Conservation (phyloP, 371 early-diverging fungal genomes). For the Saksenaea vasiformis region DNA sequence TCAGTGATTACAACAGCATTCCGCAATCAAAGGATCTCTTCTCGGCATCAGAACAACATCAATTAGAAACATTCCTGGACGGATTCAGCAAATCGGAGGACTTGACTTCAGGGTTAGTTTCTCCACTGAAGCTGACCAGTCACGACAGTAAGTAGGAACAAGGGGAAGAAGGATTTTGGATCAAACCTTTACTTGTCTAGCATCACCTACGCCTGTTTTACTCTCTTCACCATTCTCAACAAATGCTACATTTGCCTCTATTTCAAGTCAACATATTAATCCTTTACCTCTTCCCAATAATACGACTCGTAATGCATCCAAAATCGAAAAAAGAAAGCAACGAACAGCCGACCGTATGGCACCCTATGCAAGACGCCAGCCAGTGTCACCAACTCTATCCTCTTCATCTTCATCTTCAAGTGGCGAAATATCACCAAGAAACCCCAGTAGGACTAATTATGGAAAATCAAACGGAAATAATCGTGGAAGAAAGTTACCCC, state of each 20-base stretch:
- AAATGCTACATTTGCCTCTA: constrained; percentile 16
- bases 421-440: not conserved
- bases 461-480: constrained; percentile 9
- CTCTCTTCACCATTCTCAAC: constrained; percentile 23
- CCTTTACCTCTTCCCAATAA: constrained; percentile 14
- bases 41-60: constrained; percentile 11
- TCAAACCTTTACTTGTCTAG: constrained; percentile 6
- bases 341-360: not conserved
- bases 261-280: constrained; percentile 1
- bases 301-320: not conserved
- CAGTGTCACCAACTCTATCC: not conserved
- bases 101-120: not conserved
- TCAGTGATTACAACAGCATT: not conserved
- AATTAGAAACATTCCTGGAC: constrained; percentile 19
- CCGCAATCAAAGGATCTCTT: constrained; percentile 6
- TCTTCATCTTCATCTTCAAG: constrained; percentile 1
- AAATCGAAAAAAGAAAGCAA: not conserved
- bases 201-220: constrained; percentile 23
- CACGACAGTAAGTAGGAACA: not conserved
- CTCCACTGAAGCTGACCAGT: not conserved
- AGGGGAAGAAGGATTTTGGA: not conserved
- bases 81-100: not conserved
- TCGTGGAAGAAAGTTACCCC: constrained; percentile 27
- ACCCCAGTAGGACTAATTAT: not conserved
- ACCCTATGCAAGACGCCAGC: not conserved